phyloP scores from a whole-genome alignment of 2,329 filamentous ascomycete genomes.

The Lachnum nothofagi region DNA sequence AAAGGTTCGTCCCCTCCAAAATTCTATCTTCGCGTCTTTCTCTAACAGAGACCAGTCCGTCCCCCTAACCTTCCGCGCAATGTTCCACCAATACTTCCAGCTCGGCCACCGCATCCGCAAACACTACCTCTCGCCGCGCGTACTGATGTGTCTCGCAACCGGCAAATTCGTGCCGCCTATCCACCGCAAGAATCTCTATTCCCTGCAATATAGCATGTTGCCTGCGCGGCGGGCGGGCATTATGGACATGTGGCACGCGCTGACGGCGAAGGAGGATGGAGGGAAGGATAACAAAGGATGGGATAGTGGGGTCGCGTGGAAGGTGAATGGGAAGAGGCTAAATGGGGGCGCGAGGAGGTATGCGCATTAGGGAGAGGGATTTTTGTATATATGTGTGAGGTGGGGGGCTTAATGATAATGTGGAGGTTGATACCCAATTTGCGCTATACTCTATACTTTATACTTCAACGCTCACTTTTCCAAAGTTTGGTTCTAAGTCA shows the following conservation, averaged over 20 bases:
- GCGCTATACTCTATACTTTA: neutral
- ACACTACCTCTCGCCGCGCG: slow-evolving; percentile 86
- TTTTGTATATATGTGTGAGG: neutral
- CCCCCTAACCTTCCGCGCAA: slow-evolving; percentile 81
- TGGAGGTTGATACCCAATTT: neutral
- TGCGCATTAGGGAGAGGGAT: neutral
- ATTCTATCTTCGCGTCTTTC: neutral
- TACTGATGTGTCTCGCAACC: slow-evolving; percentile 80
- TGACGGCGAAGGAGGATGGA: slow-evolving; percentile 19
- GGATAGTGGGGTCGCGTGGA: slow-evolving; percentile 1
- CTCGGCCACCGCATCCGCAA: slow-evolving; percentile 87
- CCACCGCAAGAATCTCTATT: slow-evolving; percentile 89
- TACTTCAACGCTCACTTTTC: too few species aligned
- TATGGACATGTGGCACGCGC: slow-evolving; percentile 69
- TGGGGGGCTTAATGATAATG: neutral
- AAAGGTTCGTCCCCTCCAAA: slow-evolving; percentile 54
- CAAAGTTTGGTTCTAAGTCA: neutral
- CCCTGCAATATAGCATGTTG: slow-evolving; percentile 95
- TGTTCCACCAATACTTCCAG: slow-evolving; percentile 97
- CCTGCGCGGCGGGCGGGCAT: slow-evolving; percentile 76
- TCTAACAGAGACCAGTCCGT: slow-evolving; percentile 59
- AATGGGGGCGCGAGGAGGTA: slow-evolving; percentile 3
- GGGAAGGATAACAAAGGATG: slow-evolving; percentile 3
- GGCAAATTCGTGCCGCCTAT: slow-evolving; percentile 94
- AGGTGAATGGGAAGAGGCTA: slow-evolving; percentile 6